These are phyloP conservation scores for Monilinia fructigena DNA, from an alignment of 2,329 filamentous ascomycete species.

Conservation along the genomic window DNA sequence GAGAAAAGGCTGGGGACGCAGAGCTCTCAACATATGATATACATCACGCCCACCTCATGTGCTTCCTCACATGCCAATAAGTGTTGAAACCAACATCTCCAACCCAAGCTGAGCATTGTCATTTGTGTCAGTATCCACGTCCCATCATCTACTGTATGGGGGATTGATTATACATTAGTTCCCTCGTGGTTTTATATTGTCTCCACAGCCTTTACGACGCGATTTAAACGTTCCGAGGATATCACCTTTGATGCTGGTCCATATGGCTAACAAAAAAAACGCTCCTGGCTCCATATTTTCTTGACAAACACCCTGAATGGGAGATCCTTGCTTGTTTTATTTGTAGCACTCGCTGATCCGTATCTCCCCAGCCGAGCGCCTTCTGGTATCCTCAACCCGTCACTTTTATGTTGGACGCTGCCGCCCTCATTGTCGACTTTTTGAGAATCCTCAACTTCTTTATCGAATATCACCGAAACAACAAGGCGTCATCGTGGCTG, in stretches of 20 bases:
- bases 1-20: constrained; percentile 17
- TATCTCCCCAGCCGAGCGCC: constrained; percentile 24
- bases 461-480: constrained; percentile 18
- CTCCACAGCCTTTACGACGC: constrained; percentile 14
- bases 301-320: constrained; percentile 22
- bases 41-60: constrained; percentile 17
- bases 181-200: constrained; percentile 23
- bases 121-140: constrained; percentile 16
- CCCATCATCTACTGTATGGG: background rate
- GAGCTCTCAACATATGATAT: constrained; percentile 17
- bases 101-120: constrained; percentile 11
- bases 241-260: constrained; percentile 14
- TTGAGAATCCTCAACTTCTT: constrained; percentile 11
- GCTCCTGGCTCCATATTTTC: constrained; percentile 17
- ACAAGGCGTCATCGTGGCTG: constrained; percentile 23
- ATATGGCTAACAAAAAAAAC: constrained; percentile 16
- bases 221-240: constrained; percentile 16
- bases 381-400: constrained; percentile 20
- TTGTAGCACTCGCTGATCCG: constrained; percentile 24
- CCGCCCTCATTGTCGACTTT: constrained; percentile 18
- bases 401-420: constrained; percentile 24
- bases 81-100: constrained; percentile 20
- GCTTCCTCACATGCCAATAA: constrained; percentile 12
- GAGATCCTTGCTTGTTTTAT: constrained; percentile 23
- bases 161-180: constrained; percentile 11